These are phyloP conservation scores for Ilyonectria robusta DNA, from an alignment of 2,329 filamentous ascomycete species.

Conservation along the genomic window DNA sequence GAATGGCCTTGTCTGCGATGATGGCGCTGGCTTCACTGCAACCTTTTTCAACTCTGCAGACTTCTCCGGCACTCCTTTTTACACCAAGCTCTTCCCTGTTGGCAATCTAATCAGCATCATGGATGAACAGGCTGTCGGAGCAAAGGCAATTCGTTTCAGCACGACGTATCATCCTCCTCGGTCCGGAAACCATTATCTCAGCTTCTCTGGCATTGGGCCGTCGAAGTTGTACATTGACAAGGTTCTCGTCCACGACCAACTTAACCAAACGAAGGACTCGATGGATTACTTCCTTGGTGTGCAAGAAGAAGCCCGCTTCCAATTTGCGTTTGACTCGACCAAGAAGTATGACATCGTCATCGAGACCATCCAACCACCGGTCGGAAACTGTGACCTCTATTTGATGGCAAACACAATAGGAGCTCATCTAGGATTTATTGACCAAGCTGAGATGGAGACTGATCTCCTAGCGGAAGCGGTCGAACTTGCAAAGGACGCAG, in stretches of 20 bases:
- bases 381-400: conserved; percentile 5
- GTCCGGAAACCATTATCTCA: conserved; percentile 20
- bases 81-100: not conserved
- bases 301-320: conserved; percentile 1
- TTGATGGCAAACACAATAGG: conserved; percentile 1
- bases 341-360: conserved; percentile 10
- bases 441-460: conserved; percentile 44
- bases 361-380: not conserved
- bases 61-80: not conserved
- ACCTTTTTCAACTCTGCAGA: not conserved
- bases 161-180: not conserved
- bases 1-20: not conserved
- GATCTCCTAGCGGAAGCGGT: conserved; percentile 62
- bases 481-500: conserved; percentile 66
- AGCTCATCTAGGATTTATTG: conserved; percentile 42
- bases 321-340: conserved; percentile 2
- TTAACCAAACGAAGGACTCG: not conserved
- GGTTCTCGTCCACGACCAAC: not conserved
- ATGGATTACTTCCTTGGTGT: conserved; percentile 18
- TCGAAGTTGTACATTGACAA: conserved; percentile 18
- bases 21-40: not conserved
- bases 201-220: conserved; percentile 13
- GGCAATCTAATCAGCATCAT: not conserved
- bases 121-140: not conserved
- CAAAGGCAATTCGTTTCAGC: not conserved